Evolutionary conservation across 2,329 filamentous ascomycete species (phyloP).

Genomic region (Sodiomyces alkalinus): DNA sequence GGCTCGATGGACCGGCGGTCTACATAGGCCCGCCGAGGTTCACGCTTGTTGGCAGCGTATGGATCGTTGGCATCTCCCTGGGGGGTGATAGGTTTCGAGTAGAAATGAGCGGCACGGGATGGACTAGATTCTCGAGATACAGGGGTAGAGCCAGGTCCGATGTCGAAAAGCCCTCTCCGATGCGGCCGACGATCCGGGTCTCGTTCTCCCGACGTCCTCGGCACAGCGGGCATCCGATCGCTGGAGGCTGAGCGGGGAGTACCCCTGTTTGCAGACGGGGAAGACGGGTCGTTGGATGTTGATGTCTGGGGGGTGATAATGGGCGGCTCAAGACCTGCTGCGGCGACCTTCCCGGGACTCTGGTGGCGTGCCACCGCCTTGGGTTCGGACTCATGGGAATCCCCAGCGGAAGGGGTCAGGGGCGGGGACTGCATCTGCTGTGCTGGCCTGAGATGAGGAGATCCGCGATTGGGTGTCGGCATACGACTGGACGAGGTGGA

Average conservation of each 20-base stretch:
- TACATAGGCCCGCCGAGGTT: slow-evolving; percentile 50
- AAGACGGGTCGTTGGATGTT: slow-evolving; percentile 34
- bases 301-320: slow-evolving; percentile 55
- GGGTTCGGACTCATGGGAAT: slow-evolving; percentile 21
- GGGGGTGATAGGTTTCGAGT: slow-evolving; percentile 64
- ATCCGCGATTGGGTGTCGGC: slow-evolving; percentile 48
- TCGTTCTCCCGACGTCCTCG: slow-evolving; percentile 23
- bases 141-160: slow-evolving; percentile 37
- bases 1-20: slow-evolving; percentile 53
- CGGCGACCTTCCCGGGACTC: slow-evolving; percentile 14
- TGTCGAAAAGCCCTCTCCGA: slow-evolving; percentile 37
- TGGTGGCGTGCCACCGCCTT: slow-evolving; percentile 15
- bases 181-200: slow-evolving; percentile 23
- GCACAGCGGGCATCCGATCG: slow-evolving; percentile 24
- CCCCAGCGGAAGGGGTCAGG: slow-evolving; percentile 70
- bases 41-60: slow-evolving; percentile 69
- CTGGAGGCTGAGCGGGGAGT: slow-evolving; percentile 27
- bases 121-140: slow-evolving; percentile 49
- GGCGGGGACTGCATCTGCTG: slow-evolving; percentile 75
- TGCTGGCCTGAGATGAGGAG: slow-evolving; percentile 51
- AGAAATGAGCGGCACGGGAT: slow-evolving; percentile 45
- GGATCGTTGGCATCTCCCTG: slow-evolving; percentile 70
- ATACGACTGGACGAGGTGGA: slow-evolving; percentile 46
- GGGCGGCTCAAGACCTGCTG: background rate
- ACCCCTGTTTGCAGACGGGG: slow-evolving; percentile 23